Evolutionary conservation across 768 basidiomycete species (phyloP).

Genomic region (Rhodotorula sphaerocarpa): DNA sequence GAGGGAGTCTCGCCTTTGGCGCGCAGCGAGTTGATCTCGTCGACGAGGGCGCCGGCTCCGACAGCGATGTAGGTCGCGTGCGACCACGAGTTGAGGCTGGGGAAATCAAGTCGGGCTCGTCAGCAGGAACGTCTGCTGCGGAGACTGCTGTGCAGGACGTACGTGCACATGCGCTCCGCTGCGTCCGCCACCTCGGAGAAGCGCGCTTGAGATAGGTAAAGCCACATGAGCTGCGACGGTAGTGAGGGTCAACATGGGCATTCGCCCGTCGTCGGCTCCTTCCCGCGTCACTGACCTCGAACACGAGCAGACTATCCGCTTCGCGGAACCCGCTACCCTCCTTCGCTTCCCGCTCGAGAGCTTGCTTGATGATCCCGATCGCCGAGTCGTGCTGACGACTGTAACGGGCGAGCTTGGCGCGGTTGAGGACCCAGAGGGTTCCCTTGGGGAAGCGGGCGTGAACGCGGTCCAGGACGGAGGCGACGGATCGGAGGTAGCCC

Average conservation of each 20-base stretch:
- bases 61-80: slow-evolving; percentile 21
- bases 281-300: slow-evolving; percentile 15
- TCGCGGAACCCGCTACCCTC: slow-evolving; percentile 22
- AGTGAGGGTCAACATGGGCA: neutral
- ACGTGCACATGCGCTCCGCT: slow-evolving; percentile 25
- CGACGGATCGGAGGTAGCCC: slow-evolving; percentile 5
- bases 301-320: slow-evolving; percentile 31
- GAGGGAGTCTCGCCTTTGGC: neutral
- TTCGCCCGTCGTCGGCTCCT: too few relatives aligned
- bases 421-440: slow-evolving; percentile 29
- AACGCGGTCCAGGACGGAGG: slow-evolving; percentile 15
- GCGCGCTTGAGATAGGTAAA: slow-evolving; percentile 20
- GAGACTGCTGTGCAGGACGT: neutral
- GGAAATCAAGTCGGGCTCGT: too few relatives aligned
- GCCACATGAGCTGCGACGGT: slow-evolving; percentile 25
- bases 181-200: slow-evolving; percentile 19
- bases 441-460: slow-evolving; percentile 15
- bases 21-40: slow-evolving; percentile 8
- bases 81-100: slow-evolving; percentile 21
- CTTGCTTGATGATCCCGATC: slow-evolving; percentile 16
- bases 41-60: slow-evolving; percentile 27
- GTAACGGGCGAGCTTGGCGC: slow-evolving; percentile 27
- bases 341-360: slow-evolving; percentile 1
- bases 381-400: slow-evolving; percentile 7
- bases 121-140: too few relatives aligned